A percentile compares a stretch with the other conserved stretches of the same genome.
phyloP scores from a whole-genome alignment of 768 basidiomycete genomes.

The Tylopilus subfusipes region DNA sequence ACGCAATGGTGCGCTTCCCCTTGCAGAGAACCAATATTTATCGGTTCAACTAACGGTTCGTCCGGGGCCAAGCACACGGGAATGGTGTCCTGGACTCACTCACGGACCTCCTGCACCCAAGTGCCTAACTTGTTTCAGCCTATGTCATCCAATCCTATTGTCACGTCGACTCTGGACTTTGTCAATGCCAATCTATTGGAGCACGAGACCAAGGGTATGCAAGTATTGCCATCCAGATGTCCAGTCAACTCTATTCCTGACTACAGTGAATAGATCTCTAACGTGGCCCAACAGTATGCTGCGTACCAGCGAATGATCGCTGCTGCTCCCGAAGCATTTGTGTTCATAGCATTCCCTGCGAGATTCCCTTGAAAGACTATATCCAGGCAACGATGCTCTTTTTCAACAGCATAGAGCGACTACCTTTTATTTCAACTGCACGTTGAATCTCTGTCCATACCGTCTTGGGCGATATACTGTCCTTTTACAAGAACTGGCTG shows the following conservation, averaged over 20 bases:
- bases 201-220: not conserved
- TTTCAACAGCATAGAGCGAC: slow-evolving; percentile 34
- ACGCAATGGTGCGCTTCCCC: not conserved
- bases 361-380: not conserved
- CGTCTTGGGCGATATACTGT: slow-evolving; percentile 10
- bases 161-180: not conserved
- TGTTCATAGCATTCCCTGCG: not conserved
- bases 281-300: not conserved
- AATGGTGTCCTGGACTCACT: not conserved
- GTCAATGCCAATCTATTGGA: not conserved
- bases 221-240: not conserved
- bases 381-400: not conserved
- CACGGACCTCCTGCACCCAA: not conserved
- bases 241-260: not conserved
- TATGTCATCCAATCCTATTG: not conserved
- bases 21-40: not conserved
- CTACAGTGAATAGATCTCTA: not conserved
- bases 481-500: slow-evolving; percentile 4
- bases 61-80: not conserved
- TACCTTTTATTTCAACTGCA: not conserved
- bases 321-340: not conserved
- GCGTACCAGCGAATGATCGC: not conserved
- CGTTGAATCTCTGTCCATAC: not conserved
- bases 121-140: not conserved
- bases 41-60: not conserved